Base-by-base conservation (phyloP, 805 yeast species). In the Priceomyces castillae region DNA sequence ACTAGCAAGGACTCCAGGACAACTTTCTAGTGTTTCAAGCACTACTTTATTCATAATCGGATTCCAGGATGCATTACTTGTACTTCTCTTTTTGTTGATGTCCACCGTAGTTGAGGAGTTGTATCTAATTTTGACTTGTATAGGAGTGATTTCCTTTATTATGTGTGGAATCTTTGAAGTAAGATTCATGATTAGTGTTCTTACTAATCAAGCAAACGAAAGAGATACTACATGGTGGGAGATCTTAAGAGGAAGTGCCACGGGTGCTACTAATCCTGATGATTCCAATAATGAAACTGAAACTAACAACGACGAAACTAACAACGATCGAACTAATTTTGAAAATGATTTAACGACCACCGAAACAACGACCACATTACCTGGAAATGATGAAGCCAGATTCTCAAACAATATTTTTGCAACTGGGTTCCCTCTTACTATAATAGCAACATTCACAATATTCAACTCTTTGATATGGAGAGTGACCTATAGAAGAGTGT, bases 81-180 rank as follows among this genome's bases (percentile, higher is more conserved):
- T 88, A 12, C 71, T 86, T 63, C 57, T 82, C 26, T 78, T 82
- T 37, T 65, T 87, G 44, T 70, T 86, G 30, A 65, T 80, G 31
- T 77, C 89, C 1, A 15, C 39, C 2, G 59, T 84, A 7, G 56
- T 76, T 28, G 76, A 76, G 9, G 77, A 77, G 31, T 57, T 86
- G 16, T 87, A 82, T 52, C 64, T 89, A 40, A 81, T 89, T 3
- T 68, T 85, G 40, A 80, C 84, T 10, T 79, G 88, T 16, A 76
- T 85, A 47, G 82, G 90, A 2, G 81, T 88, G 44, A 59, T 86
- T 6, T 74, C 86, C 1, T 82, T 86, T 50, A 76, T 85, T 2
- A 68, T 87, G 49, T 83, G 89, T 20, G 78, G 84, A 10, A 71
- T 86, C 12, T 86, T 87, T 64, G 95, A 86, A 54, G 76, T 84